Evolutionary conservation across 495 filamentous ascomycete genomes (phyloP).

Genomic region (Hypoxylon lienhwacheense): DNA sequence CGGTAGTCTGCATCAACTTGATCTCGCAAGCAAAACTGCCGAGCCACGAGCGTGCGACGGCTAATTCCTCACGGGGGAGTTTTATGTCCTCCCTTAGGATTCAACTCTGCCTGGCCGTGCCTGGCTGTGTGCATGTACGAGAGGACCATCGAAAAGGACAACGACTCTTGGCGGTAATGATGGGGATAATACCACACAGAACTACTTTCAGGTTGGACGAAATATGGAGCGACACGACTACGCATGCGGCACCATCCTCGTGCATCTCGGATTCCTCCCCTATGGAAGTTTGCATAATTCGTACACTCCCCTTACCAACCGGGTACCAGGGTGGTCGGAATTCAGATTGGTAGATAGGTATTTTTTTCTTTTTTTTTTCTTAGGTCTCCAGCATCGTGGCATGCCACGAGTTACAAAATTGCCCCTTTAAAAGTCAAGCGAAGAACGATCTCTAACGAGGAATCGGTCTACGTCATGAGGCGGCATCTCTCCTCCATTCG

Average conservation of each 20-base stretch:
- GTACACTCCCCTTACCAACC: slow-evolving; percentile 8
- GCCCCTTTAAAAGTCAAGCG: slow-evolving; percentile 2
- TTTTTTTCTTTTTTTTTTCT: too few species aligned
- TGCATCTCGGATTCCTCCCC: slow-evolving; percentile 11
- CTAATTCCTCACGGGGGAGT: slow-evolving; percentile 3
- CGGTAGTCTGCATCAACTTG: slow-evolving; percentile 25
- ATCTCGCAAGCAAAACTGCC: slow-evolving; percentile 28
- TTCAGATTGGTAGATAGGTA: slow-evolving; percentile 4
- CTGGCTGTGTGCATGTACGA: too few species aligned
- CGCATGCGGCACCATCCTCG: neutral
- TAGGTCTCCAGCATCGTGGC: neutral
- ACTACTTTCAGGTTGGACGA: neutral
- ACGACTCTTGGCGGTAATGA: neutral
- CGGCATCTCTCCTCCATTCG: slow-evolving; percentile 8
- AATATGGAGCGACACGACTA: slow-evolving; percentile 6
- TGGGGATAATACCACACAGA: neutral
- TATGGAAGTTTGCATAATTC: slow-evolving; percentile 13
- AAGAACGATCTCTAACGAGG: slow-evolving; percentile 7
- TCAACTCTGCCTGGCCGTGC: neutral
- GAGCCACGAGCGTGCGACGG: slow-evolving; percentile 7
- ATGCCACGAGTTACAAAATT: slow-evolving; percentile 16
- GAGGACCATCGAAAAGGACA: too few species aligned
- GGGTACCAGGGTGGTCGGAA: slow-evolving; percentile 4
- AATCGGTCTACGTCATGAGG: slow-evolving; percentile 15
- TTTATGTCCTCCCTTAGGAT: neutral